Percentiles rank a stretch among this genome's conserved stretches.
Evolutionary conservation across 352 stramenopile genomes (phyloP).

Genomic region (Phytophthora megakarya): DNA sequence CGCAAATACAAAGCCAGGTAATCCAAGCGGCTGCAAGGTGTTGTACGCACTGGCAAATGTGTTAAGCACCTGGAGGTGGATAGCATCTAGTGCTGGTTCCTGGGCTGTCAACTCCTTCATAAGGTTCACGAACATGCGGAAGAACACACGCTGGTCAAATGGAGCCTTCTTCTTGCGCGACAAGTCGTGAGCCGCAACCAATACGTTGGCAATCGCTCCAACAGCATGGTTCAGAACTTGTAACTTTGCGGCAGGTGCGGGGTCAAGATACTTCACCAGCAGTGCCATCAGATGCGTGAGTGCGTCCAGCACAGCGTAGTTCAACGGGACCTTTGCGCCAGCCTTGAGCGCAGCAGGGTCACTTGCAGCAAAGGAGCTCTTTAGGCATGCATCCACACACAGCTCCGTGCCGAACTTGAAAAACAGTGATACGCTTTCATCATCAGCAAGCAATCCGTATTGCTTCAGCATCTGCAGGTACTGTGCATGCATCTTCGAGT

Average conservation of each 20-base stretch:
- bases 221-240: slow-evolving; percentile 96
- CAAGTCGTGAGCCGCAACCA: slow-evolving; percentile 89
- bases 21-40: slow-evolving; percentile 94
- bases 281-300: slow-evolving; percentile 96
- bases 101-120: slow-evolving; percentile 97
- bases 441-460: slow-evolving; percentile 95
- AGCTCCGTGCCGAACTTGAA: slow-evolving; percentile 96
- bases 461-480: slow-evolving; percentile 98
- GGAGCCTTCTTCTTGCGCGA: slow-evolving; percentile 81
- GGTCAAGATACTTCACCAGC: slow-evolving; percentile 95
- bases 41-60: slow-evolving; percentile 98
- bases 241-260: slow-evolving; percentile 73
- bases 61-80: slow-evolving; percentile 95
- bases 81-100: slow-evolving; percentile 93
- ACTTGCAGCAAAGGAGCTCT: slow-evolving; percentile 69
- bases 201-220: slow-evolving; percentile 92
- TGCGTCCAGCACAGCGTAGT: slow-evolving; percentile 96
- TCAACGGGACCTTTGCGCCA: slow-evolving; percentile 61
- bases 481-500: slow-evolving; percentile 96
- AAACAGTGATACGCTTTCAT: slow-evolving; percentile 97
- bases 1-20: slow-evolving; percentile 98
- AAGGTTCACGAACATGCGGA: slow-evolving; percentile 97
- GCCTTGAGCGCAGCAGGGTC: slow-evolving; percentile 42
- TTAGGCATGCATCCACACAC: slow-evolving; percentile 97
- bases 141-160: slow-evolving; percentile 99